phyloP scores from a whole-genome alignment of 441 rosid genomes.

The Aleurites moluccanus region DNA sequence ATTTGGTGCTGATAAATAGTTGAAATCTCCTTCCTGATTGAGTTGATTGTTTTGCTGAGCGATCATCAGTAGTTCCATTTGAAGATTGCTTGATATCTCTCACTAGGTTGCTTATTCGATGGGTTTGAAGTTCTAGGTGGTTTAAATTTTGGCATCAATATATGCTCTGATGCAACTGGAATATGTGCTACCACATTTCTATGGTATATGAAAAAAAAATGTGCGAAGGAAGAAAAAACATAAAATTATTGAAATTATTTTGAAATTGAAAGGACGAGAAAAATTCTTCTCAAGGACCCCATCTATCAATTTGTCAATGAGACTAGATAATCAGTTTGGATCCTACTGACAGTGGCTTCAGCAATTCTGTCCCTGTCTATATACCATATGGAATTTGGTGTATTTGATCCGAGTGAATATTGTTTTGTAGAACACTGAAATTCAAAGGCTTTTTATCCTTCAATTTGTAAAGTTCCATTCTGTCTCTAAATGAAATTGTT shows the following conservation, averaged over 20 bases:
- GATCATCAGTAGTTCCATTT: too few species aligned
- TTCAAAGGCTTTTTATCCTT: not conserved
- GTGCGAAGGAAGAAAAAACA: not conserved
- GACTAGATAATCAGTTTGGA: not conserved
- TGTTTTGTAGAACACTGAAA: not conserved
- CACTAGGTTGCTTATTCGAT: not conserved
- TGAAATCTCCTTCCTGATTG: not conserved
- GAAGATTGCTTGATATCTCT: not conserved
- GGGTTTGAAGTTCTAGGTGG: not conserved
- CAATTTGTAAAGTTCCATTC: not conserved
- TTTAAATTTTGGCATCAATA: not conserved
- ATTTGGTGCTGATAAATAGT: not conserved
- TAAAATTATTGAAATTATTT: not conserved
- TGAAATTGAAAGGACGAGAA: not conserved
- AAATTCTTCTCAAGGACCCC: constrained; percentile 2
- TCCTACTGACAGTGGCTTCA: too few species aligned
- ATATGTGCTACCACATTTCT: not conserved
- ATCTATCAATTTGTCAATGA: not conserved
- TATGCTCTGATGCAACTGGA: constrained; percentile 1
- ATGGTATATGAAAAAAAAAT: not conserved
- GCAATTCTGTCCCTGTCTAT: not conserved
- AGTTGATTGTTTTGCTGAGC: not conserved
- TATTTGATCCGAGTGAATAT: too few species aligned
- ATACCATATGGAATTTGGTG: not conserved
- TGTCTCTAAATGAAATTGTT: not conserved